Evolutionary conservation across 345 rosid species (phyloP).

Genomic region (Heritiera littoralis): DNA sequence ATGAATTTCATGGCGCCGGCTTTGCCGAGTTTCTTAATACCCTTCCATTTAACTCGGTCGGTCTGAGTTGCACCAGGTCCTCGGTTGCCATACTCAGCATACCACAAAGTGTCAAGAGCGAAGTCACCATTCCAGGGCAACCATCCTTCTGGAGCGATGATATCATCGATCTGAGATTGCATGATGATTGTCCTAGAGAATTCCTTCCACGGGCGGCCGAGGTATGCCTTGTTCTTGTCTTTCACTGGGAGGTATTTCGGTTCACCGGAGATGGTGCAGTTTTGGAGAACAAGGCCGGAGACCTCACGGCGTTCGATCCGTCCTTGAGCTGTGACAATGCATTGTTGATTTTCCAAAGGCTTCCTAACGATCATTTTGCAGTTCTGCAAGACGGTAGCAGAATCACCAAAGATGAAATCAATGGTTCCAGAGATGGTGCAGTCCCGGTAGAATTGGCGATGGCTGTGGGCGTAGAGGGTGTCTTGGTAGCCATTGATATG

Average conservation of each 20-base stretch:
- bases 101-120: constrained; percentile 55
- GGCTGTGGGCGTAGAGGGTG: constrained; percentile 66
- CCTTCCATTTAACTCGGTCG: constrained; percentile 58
- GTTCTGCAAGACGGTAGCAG: constrained; percentile 58
- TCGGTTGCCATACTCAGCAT: constrained; percentile 53
- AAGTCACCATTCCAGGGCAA: constrained; percentile 44
- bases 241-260: constrained; percentile 40
- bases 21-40: constrained; percentile 37
- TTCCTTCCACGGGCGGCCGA: constrained; percentile 75
- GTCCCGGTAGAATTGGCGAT: constrained; percentile 73
- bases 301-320: constrained; percentile 42
- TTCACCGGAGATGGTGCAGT: constrained; percentile 56
- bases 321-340: constrained; percentile 73
- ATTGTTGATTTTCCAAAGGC: constrained; percentile 45
- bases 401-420: constrained; percentile 70
- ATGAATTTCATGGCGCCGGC: constrained; percentile 36
- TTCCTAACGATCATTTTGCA: constrained; percentile 56
- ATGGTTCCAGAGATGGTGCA: constrained; percentile 74
- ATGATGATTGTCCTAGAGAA: constrained; percentile 61
- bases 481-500: constrained; percentile 65
- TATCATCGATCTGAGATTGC: constrained; percentile 50
- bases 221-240: constrained; percentile 44
- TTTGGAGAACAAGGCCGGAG: constrained; percentile 60
- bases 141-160: constrained; percentile 72
- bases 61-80: constrained; percentile 59